Percentiles rank a stretch among this genome's conserved stretches.
These are phyloP conservation scores for Yarrowia porcina DNA, from an alignment of 805 yeast species.

Conservation along the genomic window DNA sequence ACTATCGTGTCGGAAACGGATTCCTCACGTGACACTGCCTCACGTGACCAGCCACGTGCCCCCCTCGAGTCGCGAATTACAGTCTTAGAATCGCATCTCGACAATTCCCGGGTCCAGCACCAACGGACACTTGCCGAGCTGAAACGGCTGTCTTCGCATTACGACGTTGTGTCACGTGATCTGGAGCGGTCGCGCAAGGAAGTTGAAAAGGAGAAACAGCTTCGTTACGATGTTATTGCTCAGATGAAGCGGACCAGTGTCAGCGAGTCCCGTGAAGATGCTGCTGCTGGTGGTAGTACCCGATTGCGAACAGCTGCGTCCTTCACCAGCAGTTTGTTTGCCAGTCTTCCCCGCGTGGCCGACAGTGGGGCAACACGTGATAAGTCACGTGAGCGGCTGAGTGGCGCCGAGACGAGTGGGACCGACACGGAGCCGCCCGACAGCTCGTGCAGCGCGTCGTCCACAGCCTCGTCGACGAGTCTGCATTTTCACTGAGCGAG, in stretches of 20 bases:
- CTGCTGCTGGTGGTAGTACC: neutral
- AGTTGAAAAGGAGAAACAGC: conserved; percentile 14
- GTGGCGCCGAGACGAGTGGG: too few relatives aligned
- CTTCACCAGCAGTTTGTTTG: neutral
- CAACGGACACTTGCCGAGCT: neutral
- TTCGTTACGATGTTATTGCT: neutral
- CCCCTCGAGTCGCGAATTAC: neutral
- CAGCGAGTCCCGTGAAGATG: neutral
- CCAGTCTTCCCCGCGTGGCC: neutral
- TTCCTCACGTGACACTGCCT: neutral
- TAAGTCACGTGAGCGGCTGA: neutral
- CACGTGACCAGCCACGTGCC: neutral
- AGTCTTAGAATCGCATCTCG: neutral
- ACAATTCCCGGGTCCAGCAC: neutral
- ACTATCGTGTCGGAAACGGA: neutral
- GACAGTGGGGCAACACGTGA: neutral
- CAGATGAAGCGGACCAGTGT: conserved; percentile 14
- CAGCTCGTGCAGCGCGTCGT: neutral
- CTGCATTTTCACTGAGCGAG: conserved; percentile 4
- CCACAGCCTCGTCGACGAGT: neutral
- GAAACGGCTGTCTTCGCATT: conserved; percentile 1
- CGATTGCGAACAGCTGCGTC: neutral
- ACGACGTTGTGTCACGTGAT: neutral
- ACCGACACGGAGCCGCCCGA: neutral
- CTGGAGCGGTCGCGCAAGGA: conserved; percentile 14